phyloP scores from a whole-genome alignment of 306 rosid species.

The Notholithocarpus densiflorus region DNA sequence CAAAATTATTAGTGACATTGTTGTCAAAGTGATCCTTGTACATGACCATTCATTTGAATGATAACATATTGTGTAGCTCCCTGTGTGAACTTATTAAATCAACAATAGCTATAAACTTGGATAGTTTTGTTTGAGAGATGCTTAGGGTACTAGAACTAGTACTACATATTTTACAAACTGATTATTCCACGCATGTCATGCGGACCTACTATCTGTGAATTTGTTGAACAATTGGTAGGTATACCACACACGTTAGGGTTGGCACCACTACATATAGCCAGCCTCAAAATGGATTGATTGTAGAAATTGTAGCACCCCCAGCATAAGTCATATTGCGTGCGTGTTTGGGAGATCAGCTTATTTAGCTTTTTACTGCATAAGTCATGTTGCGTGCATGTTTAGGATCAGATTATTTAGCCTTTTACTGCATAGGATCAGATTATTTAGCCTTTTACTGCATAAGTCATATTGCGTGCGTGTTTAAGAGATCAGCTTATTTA shows the following conservation, averaged over 20 bases:
- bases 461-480: too few relatives aligned
- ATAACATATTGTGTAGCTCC: neutral
- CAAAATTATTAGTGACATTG: neutral
- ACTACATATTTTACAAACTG: too few relatives aligned
- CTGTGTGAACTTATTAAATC: neutral
- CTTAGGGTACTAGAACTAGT: neutral
- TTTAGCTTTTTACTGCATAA: too few relatives aligned
- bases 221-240: neutral
- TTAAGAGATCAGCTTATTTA: too few relatives aligned
- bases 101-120: neutral
- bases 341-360: too few relatives aligned
- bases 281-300: neutral
- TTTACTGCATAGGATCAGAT: too few relatives aligned
- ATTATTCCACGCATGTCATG: too few relatives aligned
- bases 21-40: conserved; percentile 14
- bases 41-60: conserved; percentile 8
- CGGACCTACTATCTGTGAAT: neutral
- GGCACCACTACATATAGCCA: neutral
- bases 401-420: too few relatives aligned
- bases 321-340: too few relatives aligned
- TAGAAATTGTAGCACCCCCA: too few relatives aligned
- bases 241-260: neutral
- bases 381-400: too few relatives aligned
- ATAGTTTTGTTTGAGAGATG: neutral
- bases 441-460: too few relatives aligned